Conservation (phyloP, 2,329 filamentous ascomycete species). For the Ophiostoma sp. region DNA sequence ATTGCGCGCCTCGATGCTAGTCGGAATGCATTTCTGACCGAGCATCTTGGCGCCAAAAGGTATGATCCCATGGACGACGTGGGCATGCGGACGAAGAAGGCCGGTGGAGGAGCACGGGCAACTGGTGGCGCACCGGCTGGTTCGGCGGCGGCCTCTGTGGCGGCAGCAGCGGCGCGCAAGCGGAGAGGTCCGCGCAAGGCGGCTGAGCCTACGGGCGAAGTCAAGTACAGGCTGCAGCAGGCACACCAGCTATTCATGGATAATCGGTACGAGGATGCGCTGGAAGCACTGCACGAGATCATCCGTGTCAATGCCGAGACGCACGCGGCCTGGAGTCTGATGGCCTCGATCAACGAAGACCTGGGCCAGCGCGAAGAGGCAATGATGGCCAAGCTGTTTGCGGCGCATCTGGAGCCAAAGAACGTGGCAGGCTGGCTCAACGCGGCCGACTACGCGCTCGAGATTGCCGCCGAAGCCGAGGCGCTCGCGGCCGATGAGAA, state of each 20-base stretch:
- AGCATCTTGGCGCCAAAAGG: slow-evolving; percentile 30
- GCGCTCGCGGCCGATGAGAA: slow-evolving; percentile 23
- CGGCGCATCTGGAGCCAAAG: slow-evolving; percentile 58
- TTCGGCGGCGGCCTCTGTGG: slow-evolving; percentile 19
- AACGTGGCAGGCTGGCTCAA: slow-evolving; percentile 55
- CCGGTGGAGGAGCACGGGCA: slow-evolving; percentile 13
- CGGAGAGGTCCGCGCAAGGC: slow-evolving; percentile 51
- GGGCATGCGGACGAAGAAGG: slow-evolving; percentile 5
- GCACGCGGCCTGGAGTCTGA: slow-evolving; percentile 58
- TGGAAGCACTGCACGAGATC: slow-evolving; percentile 55
- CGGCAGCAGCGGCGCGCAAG: slow-evolving; percentile 22
- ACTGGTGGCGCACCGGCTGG: background rate
- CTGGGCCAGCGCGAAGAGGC: slow-evolving; percentile 53
- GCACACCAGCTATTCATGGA: slow-evolving; percentile 65
- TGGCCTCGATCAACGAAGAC: slow-evolving; percentile 58
- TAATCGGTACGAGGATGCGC: slow-evolving; percentile 55
- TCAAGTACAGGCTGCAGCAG: slow-evolving; percentile 60
- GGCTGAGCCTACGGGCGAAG: slow-evolving; percentile 64
- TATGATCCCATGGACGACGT: slow-evolving; percentile 15
- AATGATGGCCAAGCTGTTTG: slow-evolving; percentile 55
- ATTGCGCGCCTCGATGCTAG: slow-evolving; percentile 38
- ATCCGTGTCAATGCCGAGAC: slow-evolving; percentile 65
- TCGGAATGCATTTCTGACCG: slow-evolving; percentile 34
- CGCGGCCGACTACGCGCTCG: slow-evolving; percentile 53
- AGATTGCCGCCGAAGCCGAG: slow-evolving; percentile 43